Percentiles rank a stretch among this genome's conserved stretches.
These are phyloP conservation scores for Delitschia confertaspora DNA, from an alignment of 495 filamentous ascomycete genomes.

Conservation along the genomic window DNA sequence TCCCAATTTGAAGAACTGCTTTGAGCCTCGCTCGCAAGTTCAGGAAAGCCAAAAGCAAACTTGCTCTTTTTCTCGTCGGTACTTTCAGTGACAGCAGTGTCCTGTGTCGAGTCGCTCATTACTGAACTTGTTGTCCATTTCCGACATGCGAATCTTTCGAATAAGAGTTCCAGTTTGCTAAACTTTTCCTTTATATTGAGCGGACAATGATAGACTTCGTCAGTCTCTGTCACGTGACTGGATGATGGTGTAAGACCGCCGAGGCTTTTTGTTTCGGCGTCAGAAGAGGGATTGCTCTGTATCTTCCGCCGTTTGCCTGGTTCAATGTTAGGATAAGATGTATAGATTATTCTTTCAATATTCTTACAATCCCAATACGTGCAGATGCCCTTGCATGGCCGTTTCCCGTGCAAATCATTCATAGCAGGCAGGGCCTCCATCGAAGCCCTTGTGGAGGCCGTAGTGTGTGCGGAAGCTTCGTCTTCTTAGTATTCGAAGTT, in stretches of 20 bases:
- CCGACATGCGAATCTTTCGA: conserved; percentile 23
- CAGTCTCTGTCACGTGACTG: not conserved
- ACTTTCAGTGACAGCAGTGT: no score
- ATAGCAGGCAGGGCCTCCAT: no score
- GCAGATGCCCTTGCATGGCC: conserved; percentile 14
- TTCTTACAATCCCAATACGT: conserved; percentile 23
- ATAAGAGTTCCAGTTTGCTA: conserved; percentile 18
- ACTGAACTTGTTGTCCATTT: conserved; percentile 10
- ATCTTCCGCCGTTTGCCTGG: conserved; percentile 17
- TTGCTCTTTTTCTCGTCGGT: not conserved
- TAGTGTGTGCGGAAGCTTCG: no score
- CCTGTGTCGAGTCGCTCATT: no score
- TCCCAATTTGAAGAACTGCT: conserved; percentile 15
- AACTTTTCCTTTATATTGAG: conserved; percentile 10
- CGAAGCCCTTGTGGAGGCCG: no score
- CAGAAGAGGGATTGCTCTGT: not conserved
- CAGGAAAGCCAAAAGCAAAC: conserved; percentile 6
- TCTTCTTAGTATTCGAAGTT: no score
- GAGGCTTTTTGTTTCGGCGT: not conserved
- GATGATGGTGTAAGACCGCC: no score
- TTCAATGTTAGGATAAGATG: conserved; percentile 1
- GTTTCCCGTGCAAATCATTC: conserved; percentile 10
- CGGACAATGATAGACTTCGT: conserved; percentile 6
- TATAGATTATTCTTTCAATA: not conserved
- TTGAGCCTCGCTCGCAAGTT: conserved; percentile 12